phyloP scores from a whole-genome alignment of 2,329 filamentous ascomycete genomes.

The Aspergillus sojae region DNA sequence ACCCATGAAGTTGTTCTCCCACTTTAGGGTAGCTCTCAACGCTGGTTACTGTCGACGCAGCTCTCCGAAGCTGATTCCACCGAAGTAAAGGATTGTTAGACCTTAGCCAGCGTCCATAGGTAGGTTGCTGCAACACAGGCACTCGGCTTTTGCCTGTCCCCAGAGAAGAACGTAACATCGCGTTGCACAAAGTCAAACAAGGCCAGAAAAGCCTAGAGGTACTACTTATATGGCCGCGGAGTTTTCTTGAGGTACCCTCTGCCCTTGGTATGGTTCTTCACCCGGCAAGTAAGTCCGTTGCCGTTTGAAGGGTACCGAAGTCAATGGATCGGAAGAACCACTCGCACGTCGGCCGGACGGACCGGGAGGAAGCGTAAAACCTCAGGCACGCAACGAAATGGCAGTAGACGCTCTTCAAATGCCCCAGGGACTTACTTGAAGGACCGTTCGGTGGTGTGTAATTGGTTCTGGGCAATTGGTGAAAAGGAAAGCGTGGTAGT shows the following conservation, averaged over 20 bases:
- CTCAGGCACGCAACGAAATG: neutral
- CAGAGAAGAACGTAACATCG: conserved; percentile 38
- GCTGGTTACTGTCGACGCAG: conserved; percentile 68
- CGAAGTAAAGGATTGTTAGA: conserved; percentile 18
- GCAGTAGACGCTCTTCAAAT: neutral
- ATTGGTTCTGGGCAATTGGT: neutral
- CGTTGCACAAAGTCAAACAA: conserved; percentile 8
- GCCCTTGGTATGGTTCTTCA: neutral
- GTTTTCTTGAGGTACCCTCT: neutral
- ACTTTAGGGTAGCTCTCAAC: conserved; percentile 74
- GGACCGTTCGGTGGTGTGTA: neutral
- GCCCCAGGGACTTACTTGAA: neutral
- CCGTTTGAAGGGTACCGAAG: conserved; percentile 5
- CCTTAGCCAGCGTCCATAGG: conserved; percentile 23
- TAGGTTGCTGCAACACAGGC: conserved; percentile 23
- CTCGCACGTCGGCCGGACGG: conserved; percentile 1
- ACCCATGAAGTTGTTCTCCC: conserved; percentile 88
- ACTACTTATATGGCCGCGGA: neutral
- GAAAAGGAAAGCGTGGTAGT: neutral
- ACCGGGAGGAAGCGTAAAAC: neutral
- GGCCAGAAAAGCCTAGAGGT: neutral
- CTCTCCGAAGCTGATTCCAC: conserved; percentile 22
- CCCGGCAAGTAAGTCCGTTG: neutral
- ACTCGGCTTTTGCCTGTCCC: conserved; percentile 30
- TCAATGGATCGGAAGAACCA: neutral